Base-by-base conservation (phyloP, 352 stramenopile species). In the Phytophthora meadii region DNA sequence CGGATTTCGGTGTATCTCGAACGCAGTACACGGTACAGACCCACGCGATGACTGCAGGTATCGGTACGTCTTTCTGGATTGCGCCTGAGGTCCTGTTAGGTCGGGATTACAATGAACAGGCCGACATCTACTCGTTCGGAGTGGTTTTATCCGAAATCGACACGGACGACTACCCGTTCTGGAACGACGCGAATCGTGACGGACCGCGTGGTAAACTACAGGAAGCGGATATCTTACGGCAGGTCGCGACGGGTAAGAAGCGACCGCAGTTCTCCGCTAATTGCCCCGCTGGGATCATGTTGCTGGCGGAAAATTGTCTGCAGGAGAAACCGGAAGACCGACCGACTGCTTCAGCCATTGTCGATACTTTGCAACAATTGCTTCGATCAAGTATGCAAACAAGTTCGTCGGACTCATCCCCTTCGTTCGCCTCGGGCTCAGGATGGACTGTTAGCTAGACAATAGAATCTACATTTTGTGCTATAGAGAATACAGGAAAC, bases 1-100 rank as follows among this genome's bases (percentile, higher is more conserved):
- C 75, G 34, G 83, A 92, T 65, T 92, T 92, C 68, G 81, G 81
- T 6, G 72, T 84, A 24, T 82, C 74, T 19, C 68, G 77, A 6
- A 58, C 74, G 34, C 67, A 68, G 25, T 64, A 74, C 50, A 53
- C 61, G 15, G 55, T 74, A n/a, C 54, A 80, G 37, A 80, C 63
- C 25, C 72, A 80, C 39, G 30, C 65, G 8, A 79, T 79, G 72
- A 80, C 72, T 8, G 68, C 68, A 9, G 63, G 68, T 10, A 71
- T 79, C 28, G 71, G 71, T 0, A 79, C 71, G 45, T 73, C 68
- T 0, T 76, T 76, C 50, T 79, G 71, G 71, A 76, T 76, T 24
- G 71, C 71, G 4, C 71, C 71, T 1, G 71, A 80, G 30, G 64
- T 80, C 17, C 37, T 80, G 17, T 44, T 80, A 7, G 68, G 68